These are phyloP conservation scores for Neurospora sp. DNA, from an alignment of 495 filamentous ascomycete species.

Conservation along the genomic window DNA sequence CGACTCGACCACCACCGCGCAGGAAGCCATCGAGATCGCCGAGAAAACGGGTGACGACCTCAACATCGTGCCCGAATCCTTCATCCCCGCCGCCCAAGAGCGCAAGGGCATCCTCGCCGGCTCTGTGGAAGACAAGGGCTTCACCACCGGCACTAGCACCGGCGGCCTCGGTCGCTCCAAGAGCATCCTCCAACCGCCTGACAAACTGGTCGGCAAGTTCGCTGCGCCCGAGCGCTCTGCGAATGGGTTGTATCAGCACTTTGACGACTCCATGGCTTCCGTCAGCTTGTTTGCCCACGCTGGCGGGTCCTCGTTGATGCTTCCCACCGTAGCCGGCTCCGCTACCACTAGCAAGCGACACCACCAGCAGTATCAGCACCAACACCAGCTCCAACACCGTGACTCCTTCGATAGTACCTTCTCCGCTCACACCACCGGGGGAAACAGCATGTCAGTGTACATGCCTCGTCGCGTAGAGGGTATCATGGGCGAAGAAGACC, in stretches of 20 bases:
- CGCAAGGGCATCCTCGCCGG: constrained; percentile 16
- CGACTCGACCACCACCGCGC: constrained; percentile 66
- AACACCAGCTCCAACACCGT: constrained; percentile 41
- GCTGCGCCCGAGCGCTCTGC: constrained; percentile 48
- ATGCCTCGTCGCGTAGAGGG: constrained; percentile 71
- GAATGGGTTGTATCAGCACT: constrained; percentile 53
- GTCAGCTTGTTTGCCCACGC: constrained; percentile 13
- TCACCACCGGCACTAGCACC: not conserved
- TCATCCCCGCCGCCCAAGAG: constrained; percentile 59
- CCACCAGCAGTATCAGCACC: constrained; percentile 4
- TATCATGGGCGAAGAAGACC: constrained; percentile 71
- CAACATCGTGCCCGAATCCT: constrained; percentile 84
- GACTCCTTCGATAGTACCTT: constrained; percentile 64
- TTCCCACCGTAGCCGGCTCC: not conserved
- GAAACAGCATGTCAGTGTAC: constrained; percentile 52
- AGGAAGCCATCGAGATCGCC: constrained; percentile 74
- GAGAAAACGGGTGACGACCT: constrained; percentile 77
- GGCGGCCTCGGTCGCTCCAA: constrained; percentile 20
- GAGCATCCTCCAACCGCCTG: constrained; percentile 59
- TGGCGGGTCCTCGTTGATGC: not conserved
- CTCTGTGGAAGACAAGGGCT: constrained; percentile 22
- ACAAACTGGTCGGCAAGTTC: constrained; percentile 63
- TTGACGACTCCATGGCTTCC: constrained; percentile 50
- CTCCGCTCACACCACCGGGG: constrained; percentile 39
- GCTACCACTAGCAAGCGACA: not conserved